These are phyloP conservation scores for Rutstroemia sp. DNA, from an alignment of 2,329 filamentous ascomycete species.

Conservation along the genomic window DNA sequence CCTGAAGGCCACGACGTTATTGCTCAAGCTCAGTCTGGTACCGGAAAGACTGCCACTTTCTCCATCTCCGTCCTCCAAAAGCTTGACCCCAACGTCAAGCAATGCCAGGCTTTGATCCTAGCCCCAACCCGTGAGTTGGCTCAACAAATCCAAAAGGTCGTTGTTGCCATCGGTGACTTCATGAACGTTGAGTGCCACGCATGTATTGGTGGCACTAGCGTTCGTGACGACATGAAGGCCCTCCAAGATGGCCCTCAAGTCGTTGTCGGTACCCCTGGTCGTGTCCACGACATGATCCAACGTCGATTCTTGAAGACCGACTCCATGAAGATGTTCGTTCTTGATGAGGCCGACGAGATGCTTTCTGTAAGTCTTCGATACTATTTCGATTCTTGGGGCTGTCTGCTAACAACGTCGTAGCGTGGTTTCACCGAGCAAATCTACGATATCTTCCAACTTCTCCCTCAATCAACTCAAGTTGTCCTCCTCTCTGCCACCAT, in stretches of 20 bases:
- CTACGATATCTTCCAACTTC: constrained; percentile 99
- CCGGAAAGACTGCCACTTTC: constrained; percentile 99
- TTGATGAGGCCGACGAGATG: constrained; percentile 99
- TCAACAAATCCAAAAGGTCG: constrained; percentile 99
- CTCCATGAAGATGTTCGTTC: constrained; percentile 99
- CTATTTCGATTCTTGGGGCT: background rate
- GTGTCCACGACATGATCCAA: constrained; percentile 99
- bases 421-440: constrained; percentile 99
- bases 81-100: constrained; percentile 90
- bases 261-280: constrained; percentile 94
- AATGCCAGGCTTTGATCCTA: constrained; percentile 96
- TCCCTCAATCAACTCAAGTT: constrained; percentile 96
- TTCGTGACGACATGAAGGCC: constrained; percentile 97
- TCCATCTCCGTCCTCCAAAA: constrained; percentile 99
- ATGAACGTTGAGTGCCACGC: constrained; percentile 99
- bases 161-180: constrained; percentile 97
- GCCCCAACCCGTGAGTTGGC: constrained; percentile 97
- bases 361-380: constrained; percentile 61
- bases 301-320: constrained; percentile 95
- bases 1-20: constrained; percentile 88
- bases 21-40: constrained; percentile 98
- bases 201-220: constrained; percentile 97
- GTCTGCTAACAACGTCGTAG: constrained; percentile 39
- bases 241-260: constrained; percentile 94
- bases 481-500: constrained; percentile 97